Evolutionary conservation across 768 basidiomycete genomes (phyloP).

Genomic region (Arthromyces matolae): DNA sequence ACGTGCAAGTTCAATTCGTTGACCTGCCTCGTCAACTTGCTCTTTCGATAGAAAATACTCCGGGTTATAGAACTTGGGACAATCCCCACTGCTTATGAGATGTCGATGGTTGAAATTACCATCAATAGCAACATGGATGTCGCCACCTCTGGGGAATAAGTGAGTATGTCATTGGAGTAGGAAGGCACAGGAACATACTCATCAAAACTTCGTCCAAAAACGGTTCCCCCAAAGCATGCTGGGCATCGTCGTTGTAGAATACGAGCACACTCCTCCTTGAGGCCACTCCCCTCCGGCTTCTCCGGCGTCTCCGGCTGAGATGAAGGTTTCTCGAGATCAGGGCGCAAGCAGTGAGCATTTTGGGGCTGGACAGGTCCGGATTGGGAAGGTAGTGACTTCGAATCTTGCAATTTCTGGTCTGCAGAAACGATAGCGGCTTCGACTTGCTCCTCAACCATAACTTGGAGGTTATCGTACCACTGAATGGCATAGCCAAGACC

Average conservation of each 20-base stretch:
- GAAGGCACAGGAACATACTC: neutral
- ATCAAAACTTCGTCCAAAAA: constrained; percentile 20
- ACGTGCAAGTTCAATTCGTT: constrained; percentile 25
- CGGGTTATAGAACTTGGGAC: constrained; percentile 12
- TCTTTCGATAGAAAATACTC: constrained; percentile 29
- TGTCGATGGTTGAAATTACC: constrained; percentile 40
- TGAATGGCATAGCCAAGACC: neutral
- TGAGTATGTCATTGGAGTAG: constrained; percentile 20
- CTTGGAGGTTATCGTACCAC: neutral
- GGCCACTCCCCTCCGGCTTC: too few relatives aligned
- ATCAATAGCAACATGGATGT: constrained; percentile 35
- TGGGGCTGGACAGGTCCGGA: neutral
- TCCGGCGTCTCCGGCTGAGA: too few relatives aligned
- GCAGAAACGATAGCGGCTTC: neutral
- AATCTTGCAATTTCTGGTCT: neutral
- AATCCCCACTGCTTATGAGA: constrained; percentile 15
- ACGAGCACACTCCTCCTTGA: constrained; percentile 14
- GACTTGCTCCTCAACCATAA: neutral
- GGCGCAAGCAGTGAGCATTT: neutral
- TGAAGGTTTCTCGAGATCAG: neutral
- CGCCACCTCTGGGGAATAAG: constrained; percentile 24
- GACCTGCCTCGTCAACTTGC: constrained; percentile 29
- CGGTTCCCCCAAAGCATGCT: constrained; percentile 28
- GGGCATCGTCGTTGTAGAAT: constrained; percentile 28
- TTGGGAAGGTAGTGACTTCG: neutral